Conservation (phyloP, 768 basidiomycete species). For the Mycena belliarum region DNA sequence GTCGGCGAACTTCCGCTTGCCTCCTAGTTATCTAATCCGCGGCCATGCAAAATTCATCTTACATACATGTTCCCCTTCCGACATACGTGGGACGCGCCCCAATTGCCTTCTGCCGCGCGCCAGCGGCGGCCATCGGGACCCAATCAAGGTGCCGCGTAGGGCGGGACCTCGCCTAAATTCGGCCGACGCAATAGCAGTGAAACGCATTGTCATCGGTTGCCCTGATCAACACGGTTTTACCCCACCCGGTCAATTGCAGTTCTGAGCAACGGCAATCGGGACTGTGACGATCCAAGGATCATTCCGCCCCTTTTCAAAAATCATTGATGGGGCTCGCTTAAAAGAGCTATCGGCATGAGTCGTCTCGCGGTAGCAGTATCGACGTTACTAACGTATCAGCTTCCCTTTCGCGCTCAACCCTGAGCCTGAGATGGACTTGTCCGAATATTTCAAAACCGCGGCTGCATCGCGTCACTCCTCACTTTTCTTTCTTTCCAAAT, state of each 20-base stretch:
- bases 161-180: too few species aligned
- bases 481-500: background rate
- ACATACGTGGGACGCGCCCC: constrained; percentile 10
- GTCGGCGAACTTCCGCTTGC: background rate
- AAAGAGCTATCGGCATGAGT: constrained; percentile 14
- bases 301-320: constrained; percentile 1
- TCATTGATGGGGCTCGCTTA: constrained; percentile 15
- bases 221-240: constrained; percentile 11
- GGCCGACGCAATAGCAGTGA: constrained; percentile 1
- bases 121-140: constrained; percentile 7
- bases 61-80: constrained; percentile 8
- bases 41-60: constrained; percentile 5
- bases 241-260: constrained; percentile 13
- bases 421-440: constrained; percentile 18
- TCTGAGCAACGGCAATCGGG: constrained; percentile 14
- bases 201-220: background rate
- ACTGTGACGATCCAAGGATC: background rate
- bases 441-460: constrained; percentile 6
- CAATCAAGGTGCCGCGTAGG: too few species aligned
- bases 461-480: background rate
- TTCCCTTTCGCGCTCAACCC: constrained; percentile 15
- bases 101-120: background rate
- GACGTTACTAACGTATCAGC: constrained; percentile 13
- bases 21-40: background rate
- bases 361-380: constrained; percentile 15